Conservation (phyloP, 2,329 filamentous ascomycete genomes). For the Pestalotiopsis sp. region DNA sequence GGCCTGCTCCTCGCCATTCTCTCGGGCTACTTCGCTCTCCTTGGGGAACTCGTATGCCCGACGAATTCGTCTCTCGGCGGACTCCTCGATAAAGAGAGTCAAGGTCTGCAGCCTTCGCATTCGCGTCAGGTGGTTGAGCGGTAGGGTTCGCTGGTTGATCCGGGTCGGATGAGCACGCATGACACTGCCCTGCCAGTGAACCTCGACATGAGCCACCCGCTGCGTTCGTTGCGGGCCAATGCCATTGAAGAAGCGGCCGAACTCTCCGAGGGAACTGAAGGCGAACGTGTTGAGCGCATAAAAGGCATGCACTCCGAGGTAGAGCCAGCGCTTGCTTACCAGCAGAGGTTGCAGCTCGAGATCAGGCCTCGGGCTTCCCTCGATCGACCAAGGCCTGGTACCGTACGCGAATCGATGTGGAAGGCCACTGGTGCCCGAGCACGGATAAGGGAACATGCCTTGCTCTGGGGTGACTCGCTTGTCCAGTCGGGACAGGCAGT, state of each 20-base stretch:
- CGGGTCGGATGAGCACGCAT: constrained; percentile 17
- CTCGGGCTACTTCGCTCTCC: not conserved
- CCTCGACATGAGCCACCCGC: constrained; percentile 42
- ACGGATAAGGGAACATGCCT: constrained; percentile 11
- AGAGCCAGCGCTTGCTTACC: constrained; percentile 43
- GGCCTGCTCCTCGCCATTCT: not conserved
- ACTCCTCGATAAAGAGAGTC: constrained; percentile 37
- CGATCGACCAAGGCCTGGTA: constrained; percentile 32
- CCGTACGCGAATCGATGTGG: constrained; percentile 43
- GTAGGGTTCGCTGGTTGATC: constrained; percentile 40
- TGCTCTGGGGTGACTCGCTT: constrained; percentile 25
- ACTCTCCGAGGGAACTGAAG: constrained; percentile 56
- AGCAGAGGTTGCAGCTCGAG: constrained; percentile 38
- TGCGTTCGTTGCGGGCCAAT: constrained; percentile 41
- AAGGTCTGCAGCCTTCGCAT: constrained; percentile 42
- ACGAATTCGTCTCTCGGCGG: not conserved
- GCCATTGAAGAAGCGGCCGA: constrained; percentile 46
- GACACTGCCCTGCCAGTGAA: constrained; percentile 18
- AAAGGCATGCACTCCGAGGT: constrained; percentile 44
- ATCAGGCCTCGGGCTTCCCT: constrained; percentile 35
- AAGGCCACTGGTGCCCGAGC: constrained; percentile 21
- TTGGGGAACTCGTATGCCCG: constrained; percentile 1
- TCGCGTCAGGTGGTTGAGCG: constrained; percentile 38
- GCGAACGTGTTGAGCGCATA: constrained; percentile 53
- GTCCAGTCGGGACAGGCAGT: constrained; percentile 49